Percentiles rank a stretch among this genome's conserved stretches.
phyloP scores from a whole-genome alignment of 2,329 filamentous ascomycete genomes.

The Clathrospora elynae region DNA sequence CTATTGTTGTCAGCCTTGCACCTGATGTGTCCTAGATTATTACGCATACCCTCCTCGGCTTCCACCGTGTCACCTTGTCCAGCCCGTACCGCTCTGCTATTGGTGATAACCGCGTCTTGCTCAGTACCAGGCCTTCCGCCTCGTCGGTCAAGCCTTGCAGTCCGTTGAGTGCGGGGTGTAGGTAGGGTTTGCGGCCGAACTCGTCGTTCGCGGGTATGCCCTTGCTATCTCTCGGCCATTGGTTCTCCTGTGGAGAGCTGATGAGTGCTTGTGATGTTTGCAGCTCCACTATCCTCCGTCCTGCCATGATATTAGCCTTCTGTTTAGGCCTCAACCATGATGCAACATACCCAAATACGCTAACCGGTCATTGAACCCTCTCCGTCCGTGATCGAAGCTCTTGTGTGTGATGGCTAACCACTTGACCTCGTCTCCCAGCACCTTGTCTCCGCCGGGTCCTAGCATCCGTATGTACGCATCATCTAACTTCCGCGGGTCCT shows the following conservation, averaged over 20 bases:
- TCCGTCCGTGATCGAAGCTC: conserved; percentile 92
- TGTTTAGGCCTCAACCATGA: background rate
- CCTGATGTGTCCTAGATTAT: background rate
- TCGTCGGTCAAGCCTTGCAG: conserved; percentile 70
- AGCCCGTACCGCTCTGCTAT: conserved; percentile 75
- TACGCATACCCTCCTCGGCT: conserved; percentile 73
- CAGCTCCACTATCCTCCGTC: conserved; percentile 67
- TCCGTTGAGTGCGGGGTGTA: conserved; percentile 72
- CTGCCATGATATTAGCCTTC: conserved; percentile 46
- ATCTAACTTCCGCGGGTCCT: conserved; percentile 74
- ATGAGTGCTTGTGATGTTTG: conserved; percentile 68
- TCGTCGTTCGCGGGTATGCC: conserved; percentile 33
- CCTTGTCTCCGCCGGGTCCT: conserved; percentile 70
- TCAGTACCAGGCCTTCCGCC: conserved; percentile 66
- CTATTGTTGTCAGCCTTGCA: conserved; percentile 42
- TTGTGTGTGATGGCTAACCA: conserved; percentile 98
- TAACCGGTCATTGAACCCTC: conserved; percentile 92
- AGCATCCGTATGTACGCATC: conserved; percentile 77
- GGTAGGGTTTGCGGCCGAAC: conserved; percentile 66
- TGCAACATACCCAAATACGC: conserved; percentile 76
- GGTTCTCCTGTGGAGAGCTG: conserved; percentile 50
- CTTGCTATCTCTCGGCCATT: conserved; percentile 26
- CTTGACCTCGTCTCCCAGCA: conserved; percentile 89
- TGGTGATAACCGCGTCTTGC: conserved; percentile 67
- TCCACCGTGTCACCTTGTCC: conserved; percentile 81